Evolutionary conservation across 2,329 filamentous ascomycete genomes (phyloP).

Genomic region (Dactylellina leptospora): DNA sequence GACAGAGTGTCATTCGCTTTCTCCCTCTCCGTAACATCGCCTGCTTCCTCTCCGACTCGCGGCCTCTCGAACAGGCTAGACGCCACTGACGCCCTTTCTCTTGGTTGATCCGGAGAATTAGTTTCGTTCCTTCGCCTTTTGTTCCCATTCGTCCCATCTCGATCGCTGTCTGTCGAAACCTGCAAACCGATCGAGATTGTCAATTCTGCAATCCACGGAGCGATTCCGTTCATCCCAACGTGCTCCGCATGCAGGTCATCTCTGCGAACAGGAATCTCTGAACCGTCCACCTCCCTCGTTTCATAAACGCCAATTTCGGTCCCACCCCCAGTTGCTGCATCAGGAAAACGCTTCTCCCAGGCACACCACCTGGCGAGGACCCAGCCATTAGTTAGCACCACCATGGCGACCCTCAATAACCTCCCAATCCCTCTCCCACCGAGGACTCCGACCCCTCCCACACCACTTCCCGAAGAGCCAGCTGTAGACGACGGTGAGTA

Average conservation of each 20-base stretch:
- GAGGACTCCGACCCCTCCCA: constrained; percentile 51
- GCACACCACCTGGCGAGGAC: constrained; percentile 50
- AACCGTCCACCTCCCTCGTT: constrained; percentile 43
- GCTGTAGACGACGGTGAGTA: constrained; percentile 35
- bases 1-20: not conserved
- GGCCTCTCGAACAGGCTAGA: not conserved
- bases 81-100: constrained; percentile 6
- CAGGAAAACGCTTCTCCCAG: constrained; percentile 52
- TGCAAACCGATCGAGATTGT: constrained; percentile 5
- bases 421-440: constrained; percentile 51
- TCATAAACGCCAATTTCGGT: constrained; percentile 41
- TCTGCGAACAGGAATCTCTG: constrained; percentile 39
- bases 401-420: constrained; percentile 52
- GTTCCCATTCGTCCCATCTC: constrained; percentile 20
- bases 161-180: no score
- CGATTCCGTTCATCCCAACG: not conserved
- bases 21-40: not conserved
- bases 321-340: constrained; percentile 49
- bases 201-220: no score
- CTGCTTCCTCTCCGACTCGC: not conserved
- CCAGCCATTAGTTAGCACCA: constrained; percentile 37
- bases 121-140: constrained; percentile 9
- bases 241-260: constrained; percentile 32
- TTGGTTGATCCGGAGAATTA: constrained; percentile 5
- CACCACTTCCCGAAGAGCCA: constrained; percentile 37